Percentiles rank a stretch among this genome's conserved stretches.
Conservation (phyloP, 2,329 filamentous ascomycete genomes). For the Didymella arachidicola region DNA sequence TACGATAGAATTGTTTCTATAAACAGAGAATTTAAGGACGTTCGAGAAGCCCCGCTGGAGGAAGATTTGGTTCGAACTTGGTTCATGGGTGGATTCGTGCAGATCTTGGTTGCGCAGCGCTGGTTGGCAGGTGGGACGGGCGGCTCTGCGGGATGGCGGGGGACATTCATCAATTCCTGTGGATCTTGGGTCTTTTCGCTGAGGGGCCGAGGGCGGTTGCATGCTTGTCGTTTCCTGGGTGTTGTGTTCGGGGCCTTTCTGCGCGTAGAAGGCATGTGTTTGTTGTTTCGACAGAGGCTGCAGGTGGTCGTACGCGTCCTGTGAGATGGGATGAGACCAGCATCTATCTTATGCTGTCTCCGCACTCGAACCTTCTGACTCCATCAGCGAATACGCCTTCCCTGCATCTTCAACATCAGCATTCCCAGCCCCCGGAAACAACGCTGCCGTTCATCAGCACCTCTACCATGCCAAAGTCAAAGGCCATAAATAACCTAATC, state of each 20-base stretch:
- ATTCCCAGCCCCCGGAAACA: slow-evolving; percentile 16
- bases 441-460: slow-evolving; percentile 4
- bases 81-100: neutral
- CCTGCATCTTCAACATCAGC: neutral
- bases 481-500: slow-evolving; percentile 24
- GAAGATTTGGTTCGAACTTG: neutral
- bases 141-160: slow-evolving; percentile 41
- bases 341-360: neutral
- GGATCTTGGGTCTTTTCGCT: slow-evolving; percentile 7
- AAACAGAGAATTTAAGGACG: slow-evolving; percentile 8
- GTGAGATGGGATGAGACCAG: neutral
- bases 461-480: neutral
- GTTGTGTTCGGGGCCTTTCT: neutral
- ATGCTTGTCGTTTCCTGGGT: slow-evolving; percentile 8
- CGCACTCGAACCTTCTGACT: neutral
- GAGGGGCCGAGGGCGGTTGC: slow-evolving; percentile 15
- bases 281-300: neutral
- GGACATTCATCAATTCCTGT: neutral
- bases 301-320: neutral
- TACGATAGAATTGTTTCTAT: neutral
- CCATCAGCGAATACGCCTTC: neutral
- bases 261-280: neutral
- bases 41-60: neutral
- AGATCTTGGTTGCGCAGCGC: slow-evolving; percentile 5
- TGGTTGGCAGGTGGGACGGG: slow-evolving; percentile 31